phyloP scores from a whole-genome alignment of 371 early-diverging fungal genomes.

The Syncephalastrum monosporum region DNA sequence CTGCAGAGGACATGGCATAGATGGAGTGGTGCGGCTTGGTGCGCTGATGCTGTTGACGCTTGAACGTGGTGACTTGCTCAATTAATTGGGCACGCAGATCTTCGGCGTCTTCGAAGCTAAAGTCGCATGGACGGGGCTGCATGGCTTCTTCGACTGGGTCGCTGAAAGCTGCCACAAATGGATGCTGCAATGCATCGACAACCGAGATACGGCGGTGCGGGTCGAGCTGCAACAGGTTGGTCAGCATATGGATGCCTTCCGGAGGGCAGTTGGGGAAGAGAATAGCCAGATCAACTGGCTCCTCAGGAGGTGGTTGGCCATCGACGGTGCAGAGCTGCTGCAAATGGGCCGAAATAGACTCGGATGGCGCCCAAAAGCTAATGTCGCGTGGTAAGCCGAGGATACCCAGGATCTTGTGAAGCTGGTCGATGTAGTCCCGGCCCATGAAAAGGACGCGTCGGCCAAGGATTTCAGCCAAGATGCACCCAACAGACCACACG shows the following conservation, averaged over 20 bases:
- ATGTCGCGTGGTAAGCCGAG: conserved; percentile 88
- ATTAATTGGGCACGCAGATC: conserved; percentile 21
- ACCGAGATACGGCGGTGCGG: conserved; percentile 79
- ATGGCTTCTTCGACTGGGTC: conserved; percentile 27
- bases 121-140: conserved; percentile 16
- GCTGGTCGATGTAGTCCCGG: conserved; percentile 84
- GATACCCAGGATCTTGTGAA: conserved; percentile 84
- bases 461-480: conserved; percentile 81
- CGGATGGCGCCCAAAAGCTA: conserved; percentile 50
- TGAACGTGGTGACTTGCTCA: conserved; percentile 22
- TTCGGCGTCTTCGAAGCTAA: conserved; percentile 25
- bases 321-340: conserved; percentile 40
- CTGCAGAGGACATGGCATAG: conserved; percentile 2
- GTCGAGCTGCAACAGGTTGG: conserved; percentile 74
- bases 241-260: conserved; percentile 67
- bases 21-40: conserved; percentile 4
- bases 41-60: conserved; percentile 1
- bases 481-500: conserved; percentile 88
- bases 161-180: conserved; percentile 63
- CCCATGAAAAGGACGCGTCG: conserved; percentile 71
- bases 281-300: conserved; percentile 23
- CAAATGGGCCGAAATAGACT: conserved; percentile 21
- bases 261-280: conserved; percentile 51
- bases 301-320: conserved; percentile 34
- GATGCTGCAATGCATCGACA: conserved; percentile 68